phyloP scores from a whole-genome alignment of 441 rosid genomes.

The Gossypium schwendimanii region DNA sequence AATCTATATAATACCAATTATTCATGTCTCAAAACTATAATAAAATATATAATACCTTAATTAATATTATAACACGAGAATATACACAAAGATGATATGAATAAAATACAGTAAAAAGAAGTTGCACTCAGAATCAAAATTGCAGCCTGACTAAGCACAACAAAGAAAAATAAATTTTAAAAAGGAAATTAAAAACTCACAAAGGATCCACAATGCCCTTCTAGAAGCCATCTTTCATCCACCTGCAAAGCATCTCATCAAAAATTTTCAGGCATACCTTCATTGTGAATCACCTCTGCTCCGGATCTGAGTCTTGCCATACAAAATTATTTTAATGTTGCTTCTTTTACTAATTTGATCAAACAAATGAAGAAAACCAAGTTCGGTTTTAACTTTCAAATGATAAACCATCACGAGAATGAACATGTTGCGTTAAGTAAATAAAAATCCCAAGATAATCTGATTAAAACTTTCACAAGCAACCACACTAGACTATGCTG shows the following conservation, averaged over 20 bases:
- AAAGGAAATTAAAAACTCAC: constrained; percentile 19
- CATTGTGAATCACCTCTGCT: constrained; percentile 22
- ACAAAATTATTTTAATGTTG: constrained; percentile 23
- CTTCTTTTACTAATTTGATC: not conserved
- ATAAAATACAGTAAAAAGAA: constrained; percentile 13
- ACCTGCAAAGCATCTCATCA: constrained; percentile 25
- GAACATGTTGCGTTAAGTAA: not conserved
- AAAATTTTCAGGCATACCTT: constrained; percentile 32
- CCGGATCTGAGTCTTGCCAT: constrained; percentile 26
- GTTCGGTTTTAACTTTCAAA: not conserved
- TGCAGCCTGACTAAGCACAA: constrained; percentile 22
- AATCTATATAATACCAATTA: too few relatives aligned
- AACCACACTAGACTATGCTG: not conserved
- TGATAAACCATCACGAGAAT: not conserved
- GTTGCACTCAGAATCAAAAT: constrained; percentile 27
- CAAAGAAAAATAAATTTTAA: constrained; percentile 14
- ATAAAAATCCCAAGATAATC: not conserved
- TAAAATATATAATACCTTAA: not conserved
- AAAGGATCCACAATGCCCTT: constrained; percentile 17
- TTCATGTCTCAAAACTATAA: not conserved
- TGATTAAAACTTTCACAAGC: not conserved
- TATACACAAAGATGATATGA: not conserved
- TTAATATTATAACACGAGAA: not conserved
- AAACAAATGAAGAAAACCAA: not conserved
- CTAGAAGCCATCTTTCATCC: constrained; percentile 15